Conservation (phyloP, 208 protist species). For the Trypanosoma grayi region DNA sequence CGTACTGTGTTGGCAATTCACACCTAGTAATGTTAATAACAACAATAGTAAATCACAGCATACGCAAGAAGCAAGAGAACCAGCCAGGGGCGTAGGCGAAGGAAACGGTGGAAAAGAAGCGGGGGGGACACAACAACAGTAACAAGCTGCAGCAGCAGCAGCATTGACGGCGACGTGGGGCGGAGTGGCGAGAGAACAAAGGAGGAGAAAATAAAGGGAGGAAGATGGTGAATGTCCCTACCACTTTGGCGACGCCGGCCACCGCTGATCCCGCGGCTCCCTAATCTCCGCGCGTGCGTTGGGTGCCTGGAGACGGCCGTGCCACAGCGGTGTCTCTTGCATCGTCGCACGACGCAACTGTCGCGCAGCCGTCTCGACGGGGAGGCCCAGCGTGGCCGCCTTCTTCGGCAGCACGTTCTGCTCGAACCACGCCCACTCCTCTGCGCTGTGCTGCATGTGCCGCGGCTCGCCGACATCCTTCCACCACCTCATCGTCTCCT, state of each 20-base stretch:
- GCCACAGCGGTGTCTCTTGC: constrained; percentile 68
- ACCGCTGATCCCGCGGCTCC: constrained; percentile 88
- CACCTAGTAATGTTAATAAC: neutral
- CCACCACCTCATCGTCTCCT: constrained; percentile 87
- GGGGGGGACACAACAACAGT: too few species aligned
- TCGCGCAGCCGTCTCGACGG: constrained; percentile 47
- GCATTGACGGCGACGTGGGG: too few species aligned
- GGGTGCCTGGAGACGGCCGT: constrained; percentile 66
- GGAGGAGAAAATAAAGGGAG: neutral
- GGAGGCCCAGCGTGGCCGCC: constrained; percentile 54
- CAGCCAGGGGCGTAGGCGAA: too few species aligned
- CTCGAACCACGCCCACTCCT: constrained; percentile 80
- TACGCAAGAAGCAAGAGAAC: neutral
- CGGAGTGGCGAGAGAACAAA: constrained; percentile 24
- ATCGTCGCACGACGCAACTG: constrained; percentile 52
- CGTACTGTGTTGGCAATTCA: too few species aligned
- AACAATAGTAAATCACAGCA: neutral
- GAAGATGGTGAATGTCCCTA: constrained; percentile 17
- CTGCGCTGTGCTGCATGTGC: constrained; percentile 36
- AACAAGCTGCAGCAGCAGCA: too few species aligned
- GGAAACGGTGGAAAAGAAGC: too few species aligned
- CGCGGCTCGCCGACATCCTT: constrained; percentile 70
- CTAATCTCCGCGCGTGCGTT: constrained; percentile 60
- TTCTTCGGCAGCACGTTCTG: constrained; percentile 60
- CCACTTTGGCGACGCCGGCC: constrained; percentile 90